phyloP scores from a whole-genome alignment of 2,329 filamentous ascomycete genomes.

The Fusarium metavorans region DNA sequence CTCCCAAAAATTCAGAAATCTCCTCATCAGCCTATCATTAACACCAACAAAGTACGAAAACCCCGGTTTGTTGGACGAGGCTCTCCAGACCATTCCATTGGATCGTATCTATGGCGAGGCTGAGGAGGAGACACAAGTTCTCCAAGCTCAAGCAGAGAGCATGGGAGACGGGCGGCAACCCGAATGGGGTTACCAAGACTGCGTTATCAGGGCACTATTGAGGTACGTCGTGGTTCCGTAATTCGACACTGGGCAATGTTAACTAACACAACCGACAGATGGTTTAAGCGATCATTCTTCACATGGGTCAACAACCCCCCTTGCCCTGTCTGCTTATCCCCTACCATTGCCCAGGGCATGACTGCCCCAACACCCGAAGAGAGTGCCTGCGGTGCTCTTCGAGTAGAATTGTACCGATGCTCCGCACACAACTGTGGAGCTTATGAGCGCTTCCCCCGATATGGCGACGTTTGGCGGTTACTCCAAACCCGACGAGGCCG shows the following conservation, averaged over 20 bases:
- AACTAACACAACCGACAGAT: conserved; percentile 55
- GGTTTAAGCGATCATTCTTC: conserved; percentile 97
- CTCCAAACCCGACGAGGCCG: conserved; percentile 88
- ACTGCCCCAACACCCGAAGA: conserved; percentile 90
- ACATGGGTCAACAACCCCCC: conserved; percentile 96
- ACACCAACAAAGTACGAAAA: conserved; percentile 97
- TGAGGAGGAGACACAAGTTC: conserved; percentile 90
- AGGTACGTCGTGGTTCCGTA: conserved; percentile 65
- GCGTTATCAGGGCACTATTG: conserved; percentile 88
- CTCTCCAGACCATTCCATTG: conserved; percentile 85
- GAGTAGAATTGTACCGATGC: conserved; percentile 92
- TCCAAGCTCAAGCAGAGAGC: conserved; percentile 88
- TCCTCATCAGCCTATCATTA: conserved; percentile 85
- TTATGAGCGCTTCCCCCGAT: conserved; percentile 91
- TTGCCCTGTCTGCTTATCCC: conserved; percentile 83
- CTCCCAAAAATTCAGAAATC: conserved; percentile 82
- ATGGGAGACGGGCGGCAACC: conserved; percentile 83
- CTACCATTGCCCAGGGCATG: conserved; percentile 86
- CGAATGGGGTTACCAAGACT: conserved; percentile 98
- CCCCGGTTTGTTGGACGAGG: conserved; percentile 92
- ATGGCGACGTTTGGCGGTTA: conserved; percentile 94
- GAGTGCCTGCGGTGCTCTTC: conserved; percentile 84
- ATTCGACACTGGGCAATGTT: not conserved
- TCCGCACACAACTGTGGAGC: conserved; percentile 79
- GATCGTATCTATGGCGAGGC: conserved; percentile 94